Percentiles rank a stretch among this genome's conserved stretches.
Evolutionary conservation across 2,329 filamentous ascomycete species (phyloP).

Genomic region (Epichloe scottii): DNA sequence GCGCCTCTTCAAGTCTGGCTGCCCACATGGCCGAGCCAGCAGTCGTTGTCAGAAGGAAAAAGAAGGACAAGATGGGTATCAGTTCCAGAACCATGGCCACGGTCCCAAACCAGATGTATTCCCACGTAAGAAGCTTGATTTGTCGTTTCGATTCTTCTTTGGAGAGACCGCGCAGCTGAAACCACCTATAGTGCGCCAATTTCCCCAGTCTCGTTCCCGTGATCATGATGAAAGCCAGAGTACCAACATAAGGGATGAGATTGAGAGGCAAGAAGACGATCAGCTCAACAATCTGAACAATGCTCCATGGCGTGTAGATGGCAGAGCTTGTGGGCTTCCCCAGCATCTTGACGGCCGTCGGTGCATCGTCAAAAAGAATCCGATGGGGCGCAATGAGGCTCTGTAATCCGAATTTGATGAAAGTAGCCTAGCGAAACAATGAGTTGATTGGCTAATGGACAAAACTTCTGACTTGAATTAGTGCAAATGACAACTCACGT

Average conservation of each 20-base stretch:
- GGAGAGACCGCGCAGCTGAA: constrained; percentile 61
- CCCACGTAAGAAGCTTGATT: constrained; percentile 55
- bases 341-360: constrained; percentile 64
- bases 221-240: constrained; percentile 73
- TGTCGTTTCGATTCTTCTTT: constrained; percentile 63
- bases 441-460: not conserved
- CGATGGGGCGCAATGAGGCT: constrained; percentile 56
- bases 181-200: constrained; percentile 84
- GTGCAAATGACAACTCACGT: constrained; percentile 37
- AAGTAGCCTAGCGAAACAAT: constrained; percentile 37
- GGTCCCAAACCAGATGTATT: constrained; percentile 90
- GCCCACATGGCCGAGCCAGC: constrained; percentile 81
- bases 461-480: not conserved
- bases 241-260: constrained; percentile 71
- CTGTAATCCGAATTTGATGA: constrained; percentile 61
- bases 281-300: constrained; percentile 83
- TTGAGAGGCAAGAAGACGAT: constrained; percentile 71
- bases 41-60: constrained; percentile 82
- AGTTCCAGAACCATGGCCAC: constrained; percentile 74
- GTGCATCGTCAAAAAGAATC: constrained; percentile 52
- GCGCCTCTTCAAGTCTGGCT: constrained; percentile 57
- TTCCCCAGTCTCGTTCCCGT: constrained; percentile 82
- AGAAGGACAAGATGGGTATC: constrained; percentile 83
- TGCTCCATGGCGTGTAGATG: constrained; percentile 76
- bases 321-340: constrained; percentile 68